phyloP scores from a whole-genome alignment of 2,329 filamentous ascomycete species.

The Venturiaceae sp. region DNA sequence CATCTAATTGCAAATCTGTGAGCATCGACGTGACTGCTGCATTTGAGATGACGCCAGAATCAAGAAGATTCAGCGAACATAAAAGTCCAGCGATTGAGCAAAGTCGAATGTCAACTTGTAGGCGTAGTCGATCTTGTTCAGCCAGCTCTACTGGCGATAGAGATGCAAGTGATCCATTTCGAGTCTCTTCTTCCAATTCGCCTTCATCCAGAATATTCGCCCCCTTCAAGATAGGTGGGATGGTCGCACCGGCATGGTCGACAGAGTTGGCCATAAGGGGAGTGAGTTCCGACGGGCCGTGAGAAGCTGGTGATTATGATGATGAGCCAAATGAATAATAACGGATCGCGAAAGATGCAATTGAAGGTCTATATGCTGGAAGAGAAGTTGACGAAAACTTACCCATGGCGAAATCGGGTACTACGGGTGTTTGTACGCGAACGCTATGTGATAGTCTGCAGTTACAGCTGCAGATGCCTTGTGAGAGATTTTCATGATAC shows the following conservation, averaged over 20 bases:
- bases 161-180: not conserved
- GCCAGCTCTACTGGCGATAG: not conserved
- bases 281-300: not conserved
- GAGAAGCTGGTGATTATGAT: not conserved
- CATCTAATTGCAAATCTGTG: constrained; percentile 49
- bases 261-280: constrained; percentile 4
- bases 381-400: not conserved
- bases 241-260: not conserved
- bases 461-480: not conserved
- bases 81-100: constrained; percentile 64
- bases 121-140: constrained; percentile 33
- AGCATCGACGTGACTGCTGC: constrained; percentile 62
- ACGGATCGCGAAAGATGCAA: not conserved
- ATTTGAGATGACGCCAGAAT: constrained; percentile 59
- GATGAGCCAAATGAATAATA: not conserved
- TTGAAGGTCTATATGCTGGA: not conserved
- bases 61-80: constrained; percentile 59
- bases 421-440: not conserved
- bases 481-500: not conserved
- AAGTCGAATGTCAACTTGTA: constrained; percentile 57
- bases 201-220: not conserved
- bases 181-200: not conserved
- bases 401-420: not conserved
- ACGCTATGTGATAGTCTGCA: not conserved
- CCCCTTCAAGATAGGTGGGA: not conserved